A percentile compares a stretch with the other conserved stretches of the same genome.
These are phyloP conservation scores for Sporormia fimetaria DNA, from an alignment of 495 filamentous ascomycete species.

Conservation along the genomic window DNA sequence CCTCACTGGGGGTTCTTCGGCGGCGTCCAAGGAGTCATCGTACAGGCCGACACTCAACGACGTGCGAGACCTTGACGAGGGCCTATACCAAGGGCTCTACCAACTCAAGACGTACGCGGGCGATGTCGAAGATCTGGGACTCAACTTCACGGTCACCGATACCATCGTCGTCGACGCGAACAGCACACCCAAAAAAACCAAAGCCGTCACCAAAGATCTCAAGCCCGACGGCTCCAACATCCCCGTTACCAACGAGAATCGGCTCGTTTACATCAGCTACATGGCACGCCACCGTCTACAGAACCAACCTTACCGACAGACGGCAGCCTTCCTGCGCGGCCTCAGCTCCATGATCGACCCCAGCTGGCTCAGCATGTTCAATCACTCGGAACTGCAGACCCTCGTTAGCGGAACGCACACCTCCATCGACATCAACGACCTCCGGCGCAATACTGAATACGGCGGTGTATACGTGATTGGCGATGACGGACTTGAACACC, in stretches of 20 bases:
- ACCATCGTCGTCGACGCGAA: conserved; percentile 46
- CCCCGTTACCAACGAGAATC: conserved; percentile 81
- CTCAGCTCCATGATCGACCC: conserved; percentile 82
- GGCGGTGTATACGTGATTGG: conserved; percentile 80
- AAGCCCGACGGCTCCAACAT: conserved; percentile 63
- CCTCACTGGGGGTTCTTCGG: conserved; percentile 52
- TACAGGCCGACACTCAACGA: conserved; percentile 89
- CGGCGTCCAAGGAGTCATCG: conserved; percentile 52
- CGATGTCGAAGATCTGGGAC: conserved; percentile 64
- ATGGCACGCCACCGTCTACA: conserved; percentile 78
- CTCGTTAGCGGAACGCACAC: conserved; percentile 77
- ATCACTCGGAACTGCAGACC: conserved; percentile 85
- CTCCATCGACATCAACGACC: conserved; percentile 77
- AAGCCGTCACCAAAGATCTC: conserved; percentile 59
- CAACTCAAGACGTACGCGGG: conserved; percentile 80
- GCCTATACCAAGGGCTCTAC: conserved; percentile 83
- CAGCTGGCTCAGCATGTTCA: conserved; percentile 95
- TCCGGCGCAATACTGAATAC: conserved; percentile 77
- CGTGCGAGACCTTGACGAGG: conserved; percentile 81
- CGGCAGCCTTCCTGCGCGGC: conserved; percentile 74
- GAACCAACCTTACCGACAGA: conserved; percentile 64
- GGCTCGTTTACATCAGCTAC: conserved; percentile 85
- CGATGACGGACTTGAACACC: conserved; percentile 76
- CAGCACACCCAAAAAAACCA: conserved; percentile 32
- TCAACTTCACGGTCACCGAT: conserved; percentile 88